Base-by-base conservation (phyloP, 768 basidiomycete genomes). In the Tephrocybe sp. region DNA sequence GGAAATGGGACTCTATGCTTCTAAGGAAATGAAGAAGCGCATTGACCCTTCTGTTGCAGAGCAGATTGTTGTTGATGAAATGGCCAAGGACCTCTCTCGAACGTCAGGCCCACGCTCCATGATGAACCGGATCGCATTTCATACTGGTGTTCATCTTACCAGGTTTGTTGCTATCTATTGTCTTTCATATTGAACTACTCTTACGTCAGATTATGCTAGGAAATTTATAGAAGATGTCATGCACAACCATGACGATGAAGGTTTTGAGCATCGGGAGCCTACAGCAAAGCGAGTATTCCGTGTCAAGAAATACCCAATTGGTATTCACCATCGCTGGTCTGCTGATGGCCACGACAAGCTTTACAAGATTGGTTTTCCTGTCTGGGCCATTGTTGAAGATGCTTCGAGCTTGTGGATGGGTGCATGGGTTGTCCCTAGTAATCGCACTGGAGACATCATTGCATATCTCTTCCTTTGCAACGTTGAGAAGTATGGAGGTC, bases 271-370 rank as follows among this genome's bases (percentile, higher is more conserved):
- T 1, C 47, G 58, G 10, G 63, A 67, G 34, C 68, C 65, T 1
- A 52, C 47, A 3, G 50, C 53, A 1, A 69, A 66, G 38, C 66
- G 64, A 25, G 50, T 66, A 5, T 44, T 55, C 24, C 36, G 58
- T 9, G 45, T 29, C 0, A 15, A 22, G 5, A 40, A 64, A 6
- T 50, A 51, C 4, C 31, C 52, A 1, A 42, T 69, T 33, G 69
- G 69, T 1, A 53, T 57, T 3, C 46, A 70, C 52, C 58, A 67
- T 33, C 58, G 62, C 21, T 71, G 69, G 66, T 59, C 56, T 41
- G 63, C 54, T 7, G 64, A 70, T 60, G 69, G 69, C 1, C 65
- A 71, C 45, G 65, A 69, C 48, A 71, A 71, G 47, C 57, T 71
- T 2, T 38, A 41, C 8, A 41, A 23, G 10, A 64, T 69, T 39